phyloP scores from a whole-genome alignment of 2,329 filamentous ascomycete genomes.

The Penicillium sp. region DNA sequence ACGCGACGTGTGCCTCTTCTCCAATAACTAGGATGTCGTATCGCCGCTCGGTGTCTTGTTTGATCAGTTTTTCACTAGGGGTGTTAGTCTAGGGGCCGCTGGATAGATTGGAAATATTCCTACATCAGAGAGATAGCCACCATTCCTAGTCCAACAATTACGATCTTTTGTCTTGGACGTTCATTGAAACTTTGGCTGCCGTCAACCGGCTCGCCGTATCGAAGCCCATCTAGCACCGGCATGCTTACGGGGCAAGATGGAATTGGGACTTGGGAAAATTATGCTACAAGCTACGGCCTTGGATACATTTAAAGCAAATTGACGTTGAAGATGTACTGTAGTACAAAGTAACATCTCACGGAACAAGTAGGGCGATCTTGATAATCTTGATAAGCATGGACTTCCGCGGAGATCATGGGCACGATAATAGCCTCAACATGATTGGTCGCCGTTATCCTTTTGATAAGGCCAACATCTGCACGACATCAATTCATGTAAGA shows the following conservation, averaged over 20 bases:
- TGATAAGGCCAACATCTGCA: neutral
- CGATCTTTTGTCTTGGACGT: constrained; percentile 60
- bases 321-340: neutral
- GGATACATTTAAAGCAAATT: constrained; percentile 5
- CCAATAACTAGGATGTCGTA: constrained; percentile 84
- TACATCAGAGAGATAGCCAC: constrained; percentile 87
- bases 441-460: constrained; percentile 6
- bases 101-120: constrained; percentile 32
- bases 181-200: constrained; percentile 13
- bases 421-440: constrained; percentile 1
- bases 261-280: neutral
- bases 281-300: constrained; percentile 4
- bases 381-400: constrained; percentile 10
- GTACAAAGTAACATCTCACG: constrained; percentile 1
- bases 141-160: constrained; percentile 89
- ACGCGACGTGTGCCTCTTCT: constrained; percentile 83
- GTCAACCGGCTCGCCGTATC: constrained; percentile 24
- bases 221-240: constrained; percentile 32
- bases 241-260: constrained; percentile 15
- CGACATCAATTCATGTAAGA: neutral
- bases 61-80: constrained; percentile 79
- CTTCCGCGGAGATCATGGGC: constrained; percentile 20
- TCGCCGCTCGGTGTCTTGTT: constrained; percentile 75
- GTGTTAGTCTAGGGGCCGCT: constrained; percentile 5
- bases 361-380: constrained; percentile 9